These are phyloP conservation scores for Helminthosporium solani DNA, from an alignment of 2,329 filamentous ascomycete genomes.

Conservation along the genomic window DNA sequence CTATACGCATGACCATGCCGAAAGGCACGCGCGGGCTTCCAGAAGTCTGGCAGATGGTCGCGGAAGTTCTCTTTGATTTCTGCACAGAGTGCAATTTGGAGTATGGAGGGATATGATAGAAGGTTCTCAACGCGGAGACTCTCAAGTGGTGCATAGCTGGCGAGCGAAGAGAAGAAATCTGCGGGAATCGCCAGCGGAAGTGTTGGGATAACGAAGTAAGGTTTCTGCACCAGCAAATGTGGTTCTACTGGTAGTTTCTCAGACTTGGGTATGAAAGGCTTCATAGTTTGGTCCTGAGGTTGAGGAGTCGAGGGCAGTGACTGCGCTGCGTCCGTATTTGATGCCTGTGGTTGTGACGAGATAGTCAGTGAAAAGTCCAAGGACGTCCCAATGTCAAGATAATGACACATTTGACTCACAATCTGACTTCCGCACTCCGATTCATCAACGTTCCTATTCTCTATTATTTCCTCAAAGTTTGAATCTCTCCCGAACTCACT, in stretches of 20 bases:
- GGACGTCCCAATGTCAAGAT: not conserved
- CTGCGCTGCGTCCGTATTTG: not conserved
- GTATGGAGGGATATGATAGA: not conserved
- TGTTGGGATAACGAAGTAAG: conserved; percentile 13
- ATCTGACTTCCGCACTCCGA: not conserved
- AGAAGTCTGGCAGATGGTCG: not conserved
- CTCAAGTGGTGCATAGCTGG: not conserved
- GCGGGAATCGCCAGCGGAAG: conserved; percentile 11
- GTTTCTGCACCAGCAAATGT: not conserved
- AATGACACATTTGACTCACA: not conserved
- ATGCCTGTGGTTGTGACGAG: too few relatives aligned
- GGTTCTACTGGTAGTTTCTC: too few relatives aligned
- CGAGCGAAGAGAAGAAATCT: conserved; percentile 7
- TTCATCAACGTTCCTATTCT: not conserved
- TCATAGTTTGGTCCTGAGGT: not conserved
- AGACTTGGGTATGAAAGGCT: too few relatives aligned
- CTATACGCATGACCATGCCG: not conserved
- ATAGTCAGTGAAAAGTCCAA: too few relatives aligned
- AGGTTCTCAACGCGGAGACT: conserved; percentile 2
- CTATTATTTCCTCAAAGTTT: too few relatives aligned
- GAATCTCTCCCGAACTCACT: not conserved
- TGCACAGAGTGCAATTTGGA: not conserved
- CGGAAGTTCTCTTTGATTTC: not conserved
- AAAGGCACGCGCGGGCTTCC: not conserved
- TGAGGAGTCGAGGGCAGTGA: not conserved